Evolutionary conservation across 345 rosid species (phyloP).

Genomic region (Populus pruinosa): DNA sequence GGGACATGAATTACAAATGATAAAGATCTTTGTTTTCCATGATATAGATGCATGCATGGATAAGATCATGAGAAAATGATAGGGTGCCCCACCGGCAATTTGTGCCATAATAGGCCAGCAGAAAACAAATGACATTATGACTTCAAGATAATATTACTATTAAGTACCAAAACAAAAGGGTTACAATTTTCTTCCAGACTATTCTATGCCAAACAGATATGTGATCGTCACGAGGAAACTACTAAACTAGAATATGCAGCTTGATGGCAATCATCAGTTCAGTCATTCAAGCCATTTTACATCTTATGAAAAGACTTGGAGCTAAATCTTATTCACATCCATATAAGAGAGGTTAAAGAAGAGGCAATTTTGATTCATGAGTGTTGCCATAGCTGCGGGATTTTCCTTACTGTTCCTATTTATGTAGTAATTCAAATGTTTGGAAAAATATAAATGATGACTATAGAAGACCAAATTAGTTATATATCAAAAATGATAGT

Average conservation of each 20-base stretch:
- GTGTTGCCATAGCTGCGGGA: neutral
- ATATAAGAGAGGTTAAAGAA: neutral
- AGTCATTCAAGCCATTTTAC: neutral
- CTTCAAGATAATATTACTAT: neutral
- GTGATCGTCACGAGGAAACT: neutral
- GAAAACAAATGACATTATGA: neutral
- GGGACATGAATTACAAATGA: neutral
- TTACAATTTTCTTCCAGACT: neutral
- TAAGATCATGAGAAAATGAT: neutral
- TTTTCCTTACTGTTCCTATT: neutral
- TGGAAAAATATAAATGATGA: too few species aligned
- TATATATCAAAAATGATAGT: neutral
- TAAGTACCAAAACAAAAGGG: neutral
- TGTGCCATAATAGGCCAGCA: slow-evolving; percentile 22
- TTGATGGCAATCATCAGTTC: neutral
- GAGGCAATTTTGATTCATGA: too few species aligned
- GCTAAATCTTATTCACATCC: neutral
- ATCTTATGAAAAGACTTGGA: neutral
- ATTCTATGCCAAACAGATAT: neutral
- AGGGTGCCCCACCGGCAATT: slow-evolving; percentile 23
- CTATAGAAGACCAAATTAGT: neutral
- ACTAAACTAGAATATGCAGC: neutral
- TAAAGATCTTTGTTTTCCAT: slow-evolving; percentile 4
- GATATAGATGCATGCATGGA: slow-evolving; percentile 2
- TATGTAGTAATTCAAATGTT: too few species aligned